These are phyloP conservation scores for Coemansia sp. DNA, from an alignment of 192 early-diverging fungal species.

Conservation along the genomic window DNA sequence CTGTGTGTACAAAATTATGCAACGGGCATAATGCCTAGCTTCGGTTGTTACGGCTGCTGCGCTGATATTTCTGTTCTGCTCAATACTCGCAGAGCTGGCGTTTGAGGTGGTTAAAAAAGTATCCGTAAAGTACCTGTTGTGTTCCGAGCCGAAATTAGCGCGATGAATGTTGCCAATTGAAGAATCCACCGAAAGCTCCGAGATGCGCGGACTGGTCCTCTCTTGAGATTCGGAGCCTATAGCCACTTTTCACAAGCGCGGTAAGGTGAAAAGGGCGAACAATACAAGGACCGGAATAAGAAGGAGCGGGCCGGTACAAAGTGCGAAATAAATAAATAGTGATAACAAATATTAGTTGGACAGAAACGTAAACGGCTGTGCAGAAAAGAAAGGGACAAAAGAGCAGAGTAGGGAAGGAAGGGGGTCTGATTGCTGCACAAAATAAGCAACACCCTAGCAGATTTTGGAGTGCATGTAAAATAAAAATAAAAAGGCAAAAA, in stretches of 20 bases:
- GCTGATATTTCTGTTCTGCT: too few species aligned
- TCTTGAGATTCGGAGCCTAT: not conserved
- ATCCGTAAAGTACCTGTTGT: constrained; percentile 43
- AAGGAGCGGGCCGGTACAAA: too few species aligned
- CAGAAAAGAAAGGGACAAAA: not conserved
- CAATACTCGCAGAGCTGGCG: too few species aligned
- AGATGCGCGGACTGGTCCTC: constrained; percentile 36
- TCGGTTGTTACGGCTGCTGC: too few species aligned
- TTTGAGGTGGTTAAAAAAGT: too few species aligned
- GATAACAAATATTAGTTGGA: not conserved
- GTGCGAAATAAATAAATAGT: too few species aligned
- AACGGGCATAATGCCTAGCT: too few species aligned
- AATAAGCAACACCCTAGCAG: too few species aligned
- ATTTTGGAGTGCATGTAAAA: too few species aligned
- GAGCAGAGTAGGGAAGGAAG: too few species aligned
- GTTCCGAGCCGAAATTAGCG: constrained; percentile 21
- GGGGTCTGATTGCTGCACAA: too few species aligned
- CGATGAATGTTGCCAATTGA: constrained; percentile 41
- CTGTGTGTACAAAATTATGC: constrained; percentile 13
- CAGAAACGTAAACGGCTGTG: not conserved
- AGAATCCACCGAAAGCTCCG: constrained; percentile 49
- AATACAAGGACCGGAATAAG: not conserved
- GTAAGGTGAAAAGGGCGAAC: not conserved
- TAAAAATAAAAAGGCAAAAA: not conserved
- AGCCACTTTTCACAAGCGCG: not conserved